Conservation (phyloP, 371 early-diverging fungal genomes). For the Syncephalastrum contaminatum region DNA sequence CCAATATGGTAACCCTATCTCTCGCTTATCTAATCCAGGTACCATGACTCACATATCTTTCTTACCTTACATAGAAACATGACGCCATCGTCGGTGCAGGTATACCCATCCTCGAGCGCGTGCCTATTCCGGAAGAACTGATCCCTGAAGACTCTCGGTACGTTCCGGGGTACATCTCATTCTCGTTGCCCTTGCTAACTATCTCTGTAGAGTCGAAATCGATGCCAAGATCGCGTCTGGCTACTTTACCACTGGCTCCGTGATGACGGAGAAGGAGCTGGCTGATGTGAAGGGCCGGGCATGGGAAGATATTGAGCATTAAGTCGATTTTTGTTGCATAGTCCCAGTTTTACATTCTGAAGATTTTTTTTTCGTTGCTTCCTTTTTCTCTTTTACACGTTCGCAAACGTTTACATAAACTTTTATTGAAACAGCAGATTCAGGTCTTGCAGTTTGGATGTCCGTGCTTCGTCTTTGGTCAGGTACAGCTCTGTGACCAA, state of each 20-base stretch:
- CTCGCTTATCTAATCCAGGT: background rate
- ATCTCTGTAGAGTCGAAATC: constrained; percentile 79
- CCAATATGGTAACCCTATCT: constrained; percentile 61
- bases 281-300: constrained; percentile 71
- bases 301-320: constrained; percentile 68
- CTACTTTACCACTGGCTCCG: constrained; percentile 79
- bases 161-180: background rate
- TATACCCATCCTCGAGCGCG: constrained; percentile 88
- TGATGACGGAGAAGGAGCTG: constrained; percentile 60
- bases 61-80: constrained; percentile 66
- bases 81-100: constrained; percentile 92
- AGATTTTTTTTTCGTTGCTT: background rate
- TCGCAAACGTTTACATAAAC: no score
- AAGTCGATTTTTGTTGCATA: constrained; percentile 7
- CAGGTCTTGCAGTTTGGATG: constrained; percentile 50
- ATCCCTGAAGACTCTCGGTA: constrained; percentile 87
- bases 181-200: background rate
- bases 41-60: no score
- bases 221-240: constrained; percentile 96
- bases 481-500: constrained; percentile 53
- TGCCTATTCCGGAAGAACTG: constrained; percentile 87
- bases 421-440: constrained; percentile 32
- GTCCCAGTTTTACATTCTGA: background rate
- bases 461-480: constrained; percentile 45
- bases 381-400: no score